Evolutionary conservation across 1,284 basidiomycete genomes (phyloP).

Genomic region (Cutaneotrichosporon dermatis): DNA sequence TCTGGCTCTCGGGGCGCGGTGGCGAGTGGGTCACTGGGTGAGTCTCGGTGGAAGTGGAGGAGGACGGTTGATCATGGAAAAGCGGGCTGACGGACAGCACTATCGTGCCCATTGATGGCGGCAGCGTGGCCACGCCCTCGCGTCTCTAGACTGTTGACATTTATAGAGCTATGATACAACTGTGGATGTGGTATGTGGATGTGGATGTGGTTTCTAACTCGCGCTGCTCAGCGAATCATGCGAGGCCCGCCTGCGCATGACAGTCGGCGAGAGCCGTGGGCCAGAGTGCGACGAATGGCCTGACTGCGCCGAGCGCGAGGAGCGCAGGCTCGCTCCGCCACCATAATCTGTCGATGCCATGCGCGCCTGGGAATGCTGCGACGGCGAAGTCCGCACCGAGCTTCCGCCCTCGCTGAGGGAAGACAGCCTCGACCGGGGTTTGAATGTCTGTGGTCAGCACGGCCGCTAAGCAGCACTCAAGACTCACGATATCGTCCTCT

Average conservation of each 20-base stretch:
- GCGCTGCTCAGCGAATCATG: no score
- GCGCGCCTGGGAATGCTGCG: not conserved
- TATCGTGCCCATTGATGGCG: constrained; percentile 61
- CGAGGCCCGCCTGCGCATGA: no score
- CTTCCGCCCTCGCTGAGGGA: not conserved
- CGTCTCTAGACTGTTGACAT: not conserved
- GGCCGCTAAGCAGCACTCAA: no score
- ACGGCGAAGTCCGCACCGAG: not conserved
- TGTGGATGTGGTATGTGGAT: no score
- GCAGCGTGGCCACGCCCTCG: constrained; percentile 44
- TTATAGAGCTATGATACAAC: no score
- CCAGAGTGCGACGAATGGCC: not conserved
- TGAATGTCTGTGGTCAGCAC: not conserved
- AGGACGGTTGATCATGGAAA: no score
- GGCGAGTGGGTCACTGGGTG: constrained; percentile 60
- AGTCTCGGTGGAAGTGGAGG: not conserved
- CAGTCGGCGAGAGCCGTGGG: no score
- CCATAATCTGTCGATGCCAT: not conserved
- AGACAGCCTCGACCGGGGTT: not conserved
- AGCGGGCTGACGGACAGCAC: constrained; percentile 35
- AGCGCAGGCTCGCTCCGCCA: not conserved
- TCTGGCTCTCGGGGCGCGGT: constrained; percentile 60
- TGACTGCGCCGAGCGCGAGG: not conserved
- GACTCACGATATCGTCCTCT: not conserved
- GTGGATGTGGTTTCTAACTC: no score